Percentiles rank a stretch among this genome's conserved stretches.
These are phyloP conservation scores for Andrographis paniculata DNA, from an alignment of 305 asterid genomes.

Conservation along the genomic window DNA sequence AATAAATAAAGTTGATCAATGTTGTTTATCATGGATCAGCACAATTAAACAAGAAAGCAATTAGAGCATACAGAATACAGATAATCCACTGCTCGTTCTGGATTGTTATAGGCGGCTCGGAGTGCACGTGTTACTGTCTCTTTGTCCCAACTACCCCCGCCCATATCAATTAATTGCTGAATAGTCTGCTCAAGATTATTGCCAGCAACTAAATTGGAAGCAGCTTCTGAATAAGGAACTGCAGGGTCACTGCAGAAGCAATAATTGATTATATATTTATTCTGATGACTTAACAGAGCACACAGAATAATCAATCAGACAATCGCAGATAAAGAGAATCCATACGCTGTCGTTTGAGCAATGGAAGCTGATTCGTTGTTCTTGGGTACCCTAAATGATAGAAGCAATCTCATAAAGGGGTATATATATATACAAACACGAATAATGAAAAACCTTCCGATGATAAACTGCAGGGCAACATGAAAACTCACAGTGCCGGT, in stretches of 20 bases:
- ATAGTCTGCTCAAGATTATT: conserved; percentile 59
- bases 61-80: conserved; percentile 57
- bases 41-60: conserved; percentile 8
- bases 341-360: conserved; percentile 43
- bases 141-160: conserved; percentile 91
- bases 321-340: conserved; percentile 10
- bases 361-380: conserved; percentile 35
- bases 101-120: conserved; percentile 90
- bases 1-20: background rate
- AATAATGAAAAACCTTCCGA: no score
- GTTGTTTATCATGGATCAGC: background rate
- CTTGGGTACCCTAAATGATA: conserved; percentile 37
- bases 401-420: conserved; percentile 10
- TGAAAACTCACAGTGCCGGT: conserved; percentile 41
- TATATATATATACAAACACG: no score
- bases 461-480: background rate
- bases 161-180: conserved; percentile 84
- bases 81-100: conserved; percentile 93
- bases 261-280: background rate
- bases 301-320: no score
- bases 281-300: background rate
- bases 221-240: conserved; percentile 39
- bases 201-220: conserved; percentile 51
- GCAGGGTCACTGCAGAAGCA: conserved; percentile 35
- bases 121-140: conserved; percentile 76